These are phyloP conservation scores for Naganishia onofrii DNA, from an alignment of 768 basidiomycete species.

Conservation along the genomic window DNA sequence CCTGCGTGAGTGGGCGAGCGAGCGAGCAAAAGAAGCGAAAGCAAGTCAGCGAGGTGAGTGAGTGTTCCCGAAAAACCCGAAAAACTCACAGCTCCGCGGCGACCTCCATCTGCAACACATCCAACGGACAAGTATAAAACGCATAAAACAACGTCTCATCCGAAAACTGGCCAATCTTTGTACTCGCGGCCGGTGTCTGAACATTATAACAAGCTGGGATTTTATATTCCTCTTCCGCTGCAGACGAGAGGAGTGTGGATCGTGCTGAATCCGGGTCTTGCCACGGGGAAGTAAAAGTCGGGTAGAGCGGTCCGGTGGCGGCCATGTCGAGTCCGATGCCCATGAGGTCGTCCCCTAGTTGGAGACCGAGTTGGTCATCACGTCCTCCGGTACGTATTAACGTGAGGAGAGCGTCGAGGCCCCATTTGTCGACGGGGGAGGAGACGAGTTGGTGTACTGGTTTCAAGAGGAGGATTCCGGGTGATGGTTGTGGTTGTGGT, in stretches of 20 bases:
- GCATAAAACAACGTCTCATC: slow-evolving; percentile 98
- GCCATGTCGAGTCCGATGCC: slow-evolving; percentile 89
- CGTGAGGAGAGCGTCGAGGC: slow-evolving; percentile 71
- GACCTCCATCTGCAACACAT: slow-evolving; percentile 80
- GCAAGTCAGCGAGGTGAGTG: not conserved
- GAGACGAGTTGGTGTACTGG: slow-evolving; percentile 90
- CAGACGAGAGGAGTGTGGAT: slow-evolving; percentile 57
- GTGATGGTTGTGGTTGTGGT: slow-evolving; percentile 32
- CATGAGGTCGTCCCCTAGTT: slow-evolving; percentile 85
- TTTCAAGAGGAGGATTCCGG: slow-evolving; percentile 25
- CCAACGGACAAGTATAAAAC: slow-evolving; percentile 91
- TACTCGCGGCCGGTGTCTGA: slow-evolving; percentile 70
- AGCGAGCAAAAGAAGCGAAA: not conserved
- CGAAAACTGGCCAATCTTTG: slow-evolving; percentile 61
- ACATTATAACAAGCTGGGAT: slow-evolving; percentile 91
- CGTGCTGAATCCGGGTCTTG: slow-evolving; percentile 72
- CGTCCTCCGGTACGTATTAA: slow-evolving; percentile 56
- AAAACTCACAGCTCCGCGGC: slow-evolving; percentile 85
- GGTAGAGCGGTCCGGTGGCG: slow-evolving; percentile 75
- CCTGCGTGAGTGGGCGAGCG: slow-evolving; percentile 60
- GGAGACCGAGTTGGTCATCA: slow-evolving; percentile 53
- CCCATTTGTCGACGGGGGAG: slow-evolving; percentile 93
- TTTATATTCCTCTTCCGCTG: slow-evolving; percentile 85
- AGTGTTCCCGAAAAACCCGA: too few relatives aligned
- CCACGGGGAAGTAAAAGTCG: slow-evolving; percentile 95